Conservation (phyloP, 1,284 basidiomycete species). For the Papiliotrema nemorosa region DNA sequence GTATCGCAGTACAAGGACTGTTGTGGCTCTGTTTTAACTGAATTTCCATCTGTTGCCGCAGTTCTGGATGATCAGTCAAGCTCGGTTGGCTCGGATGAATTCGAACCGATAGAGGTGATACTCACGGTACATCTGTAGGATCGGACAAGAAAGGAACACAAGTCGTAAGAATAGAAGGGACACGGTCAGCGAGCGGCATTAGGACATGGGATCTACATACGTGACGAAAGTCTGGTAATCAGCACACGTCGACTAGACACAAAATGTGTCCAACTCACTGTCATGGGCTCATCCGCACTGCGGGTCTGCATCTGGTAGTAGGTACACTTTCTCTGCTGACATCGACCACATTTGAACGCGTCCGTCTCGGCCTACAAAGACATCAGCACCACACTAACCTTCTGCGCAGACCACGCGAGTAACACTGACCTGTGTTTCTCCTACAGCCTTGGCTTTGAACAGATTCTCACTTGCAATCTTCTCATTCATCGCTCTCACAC, state of each 20-base stretch:
- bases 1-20: background rate
- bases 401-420: too few relatives aligned
- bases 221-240: constrained; percentile 59
- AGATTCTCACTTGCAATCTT: constrained; percentile 84
- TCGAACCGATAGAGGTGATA: background rate
- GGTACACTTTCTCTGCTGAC: constrained; percentile 85
- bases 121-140: constrained; percentile 34
- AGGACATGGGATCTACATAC: constrained; percentile 51
- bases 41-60: constrained; percentile 51
- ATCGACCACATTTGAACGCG: constrained; percentile 93
- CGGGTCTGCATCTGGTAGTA: constrained; percentile 94
- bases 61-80: constrained; percentile 20
- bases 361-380: constrained; percentile 78
- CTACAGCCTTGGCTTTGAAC: constrained; percentile 86
- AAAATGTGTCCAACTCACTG: constrained; percentile 58
- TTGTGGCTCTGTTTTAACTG: constrained; percentile 19
- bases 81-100: background rate
- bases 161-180: background rate
- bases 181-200: too few relatives aligned
- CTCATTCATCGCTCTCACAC: constrained; percentile 74
- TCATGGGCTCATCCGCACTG: constrained; percentile 96
- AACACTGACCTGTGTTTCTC: constrained; percentile 60
- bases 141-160: background rate
- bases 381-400: background rate
- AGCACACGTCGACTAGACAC: constrained; percentile 6